Base-by-base conservation (phyloP, 495 filamentous ascomycete genomes). In the Immersiella caudata region DNA sequence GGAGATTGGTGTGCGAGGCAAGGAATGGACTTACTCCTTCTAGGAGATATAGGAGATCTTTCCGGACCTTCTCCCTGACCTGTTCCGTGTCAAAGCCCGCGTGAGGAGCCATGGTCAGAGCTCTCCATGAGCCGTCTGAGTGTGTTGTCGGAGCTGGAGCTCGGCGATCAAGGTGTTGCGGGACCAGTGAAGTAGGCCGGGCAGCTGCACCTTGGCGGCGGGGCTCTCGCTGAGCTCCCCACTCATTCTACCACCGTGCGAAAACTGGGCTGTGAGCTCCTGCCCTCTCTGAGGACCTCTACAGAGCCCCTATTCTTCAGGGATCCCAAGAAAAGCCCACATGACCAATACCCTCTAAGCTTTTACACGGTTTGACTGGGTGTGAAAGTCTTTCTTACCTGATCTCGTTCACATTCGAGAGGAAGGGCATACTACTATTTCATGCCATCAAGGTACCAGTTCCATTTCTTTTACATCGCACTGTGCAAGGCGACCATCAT, bases 21-120 rank as follows among this genome's bases (percentile, higher is more conserved):
- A 22, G 9, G 72, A 68, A 63, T 40, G 66, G 83, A 92, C 93
- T 89, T 90, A 97, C 93, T 78, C 90, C 90, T 85, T 97, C 91
- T 62, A 97, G 88, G 65, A 97, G 87, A 78, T 88, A 87, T 73
- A 97, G 83, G 67, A 97, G 84, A 76, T 96, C 92, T 77, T 90
- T 93, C 61, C 92, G 88, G 73, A 91, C 90, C 78, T 91, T 92
- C 60, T 95, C 91, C 77, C 86, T 88, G 70, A 94, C 87, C 76
- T 93, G 85, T 73, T 93, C 89, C 22, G 91, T 88, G 79, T 93
- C 91, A 78, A 94, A 90, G 73, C 84, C 87, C 75, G 83, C 81
- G 81, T 88, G 85, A 81, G 91, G 91, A 80, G 84, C 83, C 85
- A 87, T 87, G 73, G 46, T 80, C 29, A 67, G 71, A 70, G 79